Conservation (phyloP, 2,329 filamentous ascomycete genomes). For the Calonectria pauciramosa region DNA sequence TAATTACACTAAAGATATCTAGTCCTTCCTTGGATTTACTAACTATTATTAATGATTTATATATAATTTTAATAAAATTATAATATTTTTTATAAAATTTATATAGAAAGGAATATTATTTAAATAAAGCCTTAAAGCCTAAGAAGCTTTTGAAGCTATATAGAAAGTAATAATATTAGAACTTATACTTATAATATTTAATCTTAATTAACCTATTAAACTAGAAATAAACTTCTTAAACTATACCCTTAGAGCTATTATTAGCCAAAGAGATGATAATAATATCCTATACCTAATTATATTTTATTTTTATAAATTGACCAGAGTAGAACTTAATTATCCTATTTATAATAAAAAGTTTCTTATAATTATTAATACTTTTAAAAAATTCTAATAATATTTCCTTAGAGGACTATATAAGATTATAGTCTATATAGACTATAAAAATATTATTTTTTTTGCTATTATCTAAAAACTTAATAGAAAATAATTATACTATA, state of each 20-base stretch:
- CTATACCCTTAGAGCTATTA: too few relatives aligned
- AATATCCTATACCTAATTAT: constrained; percentile 25
- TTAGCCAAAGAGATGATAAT: constrained; percentile 29
- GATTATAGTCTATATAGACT: constrained; percentile 40
- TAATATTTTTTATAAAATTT: constrained; percentile 7
- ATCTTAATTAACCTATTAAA: too few relatives aligned
- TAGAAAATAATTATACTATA: too few relatives aligned
- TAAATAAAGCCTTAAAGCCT: too few relatives aligned
- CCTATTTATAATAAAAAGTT: too few relatives aligned
- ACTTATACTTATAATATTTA: too few relatives aligned
- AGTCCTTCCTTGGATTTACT: constrained; percentile 31
- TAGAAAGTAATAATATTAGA: too few relatives aligned
- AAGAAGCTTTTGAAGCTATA: too few relatives aligned
- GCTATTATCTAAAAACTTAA: constrained; percentile 32
- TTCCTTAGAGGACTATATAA: too few relatives aligned
- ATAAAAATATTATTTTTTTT: constrained; percentile 41
- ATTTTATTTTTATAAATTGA: constrained; percentile 38
- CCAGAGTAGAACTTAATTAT: constrained; percentile 33
- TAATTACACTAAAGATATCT: constrained; percentile 29
- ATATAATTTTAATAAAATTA: constrained; percentile 27
- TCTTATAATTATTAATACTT: too few relatives aligned
- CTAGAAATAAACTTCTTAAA: constrained; percentile 31
- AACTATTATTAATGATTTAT: constrained; percentile 39
- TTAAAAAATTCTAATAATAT: too few relatives aligned
- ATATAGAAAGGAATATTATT: too few relatives aligned